Base-by-base conservation (phyloP, 2,329 filamentous ascomycete genomes). In the Aspergillus pseudoterreus region DNA sequence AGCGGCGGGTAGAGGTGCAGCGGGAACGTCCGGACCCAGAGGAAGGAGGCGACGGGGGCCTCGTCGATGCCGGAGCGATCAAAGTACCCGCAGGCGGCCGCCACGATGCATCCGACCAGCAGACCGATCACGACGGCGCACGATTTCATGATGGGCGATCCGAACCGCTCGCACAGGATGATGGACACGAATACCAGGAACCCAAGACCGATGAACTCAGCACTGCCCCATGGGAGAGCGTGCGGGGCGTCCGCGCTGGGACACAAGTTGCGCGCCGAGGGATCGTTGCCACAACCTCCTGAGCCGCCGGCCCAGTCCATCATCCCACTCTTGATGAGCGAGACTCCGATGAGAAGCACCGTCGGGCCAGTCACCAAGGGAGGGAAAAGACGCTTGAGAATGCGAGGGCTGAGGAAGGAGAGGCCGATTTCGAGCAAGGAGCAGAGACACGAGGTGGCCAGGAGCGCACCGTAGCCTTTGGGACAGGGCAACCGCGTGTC, bases 11-110 rank as follows among this genome's bases (percentile, higher is more conserved):
- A 87, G 8, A 87, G 74, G 6, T 73, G 76, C 6, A 88, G 71
- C n/a, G 80, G 80, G 75, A 87, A 88, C 0, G 83, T 87, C 54
- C 84, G 76, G 17, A 86, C 82, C 85, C 85, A 88, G 63, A 87
- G 81, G 69, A 88, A 88, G n/a, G 81, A 84, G 3, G 73, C 82
- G 1, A 78, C 80, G 0, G 84, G 84, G 0, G 85, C 83, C 6
- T 76, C 72, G 53, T 82, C 76, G 58, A 88, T 86, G 36, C 77
- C 76, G 5, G 74, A 73, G 11, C 72, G 68, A 47, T 83, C 82
- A 63, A 86, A 87, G 69, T 87, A 87, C 11, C 84, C 84, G 52
- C 79, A 83, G 3, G 83, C 82, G 8, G 75, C 85, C 4, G 84
- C 84, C 17, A 87, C 83, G 56, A 86, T 84, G 59, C 84, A 88